phyloP scores from a whole-genome alignment of 371 early-diverging fungal genomes.

The Mortierella sp. region DNA sequence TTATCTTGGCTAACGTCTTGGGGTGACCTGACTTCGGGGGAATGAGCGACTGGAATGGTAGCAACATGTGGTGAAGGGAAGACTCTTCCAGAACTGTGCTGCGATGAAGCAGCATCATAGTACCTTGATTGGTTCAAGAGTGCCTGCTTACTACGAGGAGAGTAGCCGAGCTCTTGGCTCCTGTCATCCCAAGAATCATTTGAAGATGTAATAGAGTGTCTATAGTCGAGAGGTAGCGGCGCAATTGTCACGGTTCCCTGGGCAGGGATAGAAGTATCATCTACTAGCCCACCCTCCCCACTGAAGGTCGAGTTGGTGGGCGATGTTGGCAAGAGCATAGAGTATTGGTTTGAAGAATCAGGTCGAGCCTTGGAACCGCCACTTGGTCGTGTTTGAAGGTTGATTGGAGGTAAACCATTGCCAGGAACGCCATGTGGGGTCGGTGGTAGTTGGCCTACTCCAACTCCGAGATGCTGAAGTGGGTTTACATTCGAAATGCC shows the following conservation, averaged over 20 bases:
- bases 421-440: not conserved
- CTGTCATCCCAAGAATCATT: not conserved
- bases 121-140: constrained; percentile 17
- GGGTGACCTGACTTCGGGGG: constrained; percentile 12
- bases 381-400: not conserved
- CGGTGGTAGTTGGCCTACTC: constrained; percentile 1
- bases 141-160: constrained; percentile 20
- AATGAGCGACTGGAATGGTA: constrained; percentile 13
- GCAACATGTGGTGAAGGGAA: constrained; percentile 22
- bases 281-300: constrained; percentile 11
- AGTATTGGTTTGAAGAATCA: constrained; percentile 10
- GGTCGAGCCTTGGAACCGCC: constrained; percentile 4
- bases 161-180: constrained; percentile 28
- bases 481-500: not conserved
- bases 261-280: constrained; percentile 17
- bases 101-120: constrained; percentile 4
- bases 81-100: constrained; percentile 11
- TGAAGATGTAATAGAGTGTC: constrained; percentile 2
- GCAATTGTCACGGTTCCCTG: constrained; percentile 15
- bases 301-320: constrained; percentile 17
- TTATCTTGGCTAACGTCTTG: constrained; percentile 20
- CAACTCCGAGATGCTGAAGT: not conserved
- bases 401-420: not conserved
- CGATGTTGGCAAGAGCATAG: constrained; percentile 16
- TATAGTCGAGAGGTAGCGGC: constrained; percentile 7